A percentile compares a stretch with the other conserved stretches of the same genome.
These are phyloP conservation scores for Russula sp. DNA, from an alignment of 768 basidiomycete genomes.

Conservation along the genomic window DNA sequence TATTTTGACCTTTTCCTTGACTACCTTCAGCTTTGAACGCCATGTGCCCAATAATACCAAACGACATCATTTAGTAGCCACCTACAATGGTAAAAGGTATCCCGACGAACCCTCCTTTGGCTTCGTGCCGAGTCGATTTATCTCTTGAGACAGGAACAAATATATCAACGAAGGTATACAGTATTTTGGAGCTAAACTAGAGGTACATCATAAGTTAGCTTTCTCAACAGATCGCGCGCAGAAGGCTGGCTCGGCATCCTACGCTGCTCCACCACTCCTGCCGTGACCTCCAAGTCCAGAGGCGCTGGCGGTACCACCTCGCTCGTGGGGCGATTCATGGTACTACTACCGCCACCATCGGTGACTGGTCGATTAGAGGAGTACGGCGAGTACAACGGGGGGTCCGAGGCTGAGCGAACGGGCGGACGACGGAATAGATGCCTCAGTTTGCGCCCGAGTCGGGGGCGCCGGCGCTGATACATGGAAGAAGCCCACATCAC, in stretches of 20 bases:
- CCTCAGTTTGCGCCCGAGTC: constrained; percentile 6
- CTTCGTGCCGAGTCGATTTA: no score
- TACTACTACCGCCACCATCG: no score
- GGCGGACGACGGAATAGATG: constrained; percentile 25
- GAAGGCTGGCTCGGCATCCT: constrained; percentile 26
- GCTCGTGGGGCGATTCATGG: no score
- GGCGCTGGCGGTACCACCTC: not conserved
- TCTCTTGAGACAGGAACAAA: not conserved
- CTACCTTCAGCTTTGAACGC: not conserved
- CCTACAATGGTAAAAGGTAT: no score
- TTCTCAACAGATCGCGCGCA: constrained; percentile 20
- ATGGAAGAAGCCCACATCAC: no score
- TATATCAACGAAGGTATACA: not conserved
- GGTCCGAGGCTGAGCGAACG: constrained; percentile 20
- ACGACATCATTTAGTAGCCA: no score
- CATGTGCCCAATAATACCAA: no score
- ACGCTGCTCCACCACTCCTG: constrained; percentile 3
- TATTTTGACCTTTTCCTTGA: no score
- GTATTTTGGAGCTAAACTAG: not conserved
- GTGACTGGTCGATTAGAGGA: not conserved
- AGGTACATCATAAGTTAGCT: constrained; percentile 8
- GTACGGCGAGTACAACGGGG: constrained; percentile 21
- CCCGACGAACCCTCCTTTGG: no score
- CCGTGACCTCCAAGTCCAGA: no score
- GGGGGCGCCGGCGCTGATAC: not conserved